Evolutionary conservation across 2,329 filamentous ascomycete species (phyloP).

Genomic region (Ceratocystis diversiconidia): DNA sequence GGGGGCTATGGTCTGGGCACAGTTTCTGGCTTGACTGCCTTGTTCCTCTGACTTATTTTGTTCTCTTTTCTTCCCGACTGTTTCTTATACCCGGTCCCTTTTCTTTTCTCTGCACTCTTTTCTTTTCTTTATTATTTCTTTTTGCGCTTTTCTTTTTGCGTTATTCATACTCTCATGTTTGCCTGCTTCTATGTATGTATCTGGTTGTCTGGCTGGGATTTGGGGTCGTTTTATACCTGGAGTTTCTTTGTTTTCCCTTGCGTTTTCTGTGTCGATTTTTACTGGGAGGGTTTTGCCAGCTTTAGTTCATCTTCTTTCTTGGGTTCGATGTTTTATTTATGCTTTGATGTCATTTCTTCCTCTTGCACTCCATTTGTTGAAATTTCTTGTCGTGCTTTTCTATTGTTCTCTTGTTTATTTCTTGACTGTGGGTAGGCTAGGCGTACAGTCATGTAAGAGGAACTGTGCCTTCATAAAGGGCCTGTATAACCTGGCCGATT

Average conservation of each 20-base stretch:
- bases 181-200: constrained; percentile 6
- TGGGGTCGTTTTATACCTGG: constrained; percentile 13
- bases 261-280: neutral
- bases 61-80: neutral
- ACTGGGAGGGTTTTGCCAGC: constrained; percentile 9
- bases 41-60: neutral
- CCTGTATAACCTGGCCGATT: no score
- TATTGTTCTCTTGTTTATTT: neutral
- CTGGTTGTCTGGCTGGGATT: neutral
- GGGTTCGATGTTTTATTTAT: neutral
- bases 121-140: constrained; percentile 10
- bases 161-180: constrained; percentile 10
- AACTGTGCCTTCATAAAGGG: no score
- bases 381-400: neutral
- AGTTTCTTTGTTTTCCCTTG: constrained; percentile 12
- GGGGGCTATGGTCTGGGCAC: neutral
- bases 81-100: constrained; percentile 7
- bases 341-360: neutral
- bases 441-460: no score
- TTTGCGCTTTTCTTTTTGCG: constrained; percentile 9
- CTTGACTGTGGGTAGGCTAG: neutral
- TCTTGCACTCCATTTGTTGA: neutral
- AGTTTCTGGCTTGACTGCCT: neutral
- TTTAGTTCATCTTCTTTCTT: neutral
- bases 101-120: neutral